phyloP scores from a whole-genome alignment of 192 early-diverging fungal genomes.

The Coemansia sp. region DNA sequence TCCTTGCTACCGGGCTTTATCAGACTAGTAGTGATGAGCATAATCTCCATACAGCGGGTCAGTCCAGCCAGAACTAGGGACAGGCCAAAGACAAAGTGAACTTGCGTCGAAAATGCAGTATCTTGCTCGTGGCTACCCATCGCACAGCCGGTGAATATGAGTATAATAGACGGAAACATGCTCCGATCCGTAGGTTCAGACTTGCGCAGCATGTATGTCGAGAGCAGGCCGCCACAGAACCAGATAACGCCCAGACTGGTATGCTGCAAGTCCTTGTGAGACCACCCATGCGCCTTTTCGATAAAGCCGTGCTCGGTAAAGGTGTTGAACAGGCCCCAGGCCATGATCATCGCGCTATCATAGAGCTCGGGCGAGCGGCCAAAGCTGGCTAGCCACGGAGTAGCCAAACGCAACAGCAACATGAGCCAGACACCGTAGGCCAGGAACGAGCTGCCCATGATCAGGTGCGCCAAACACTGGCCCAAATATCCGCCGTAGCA shows the following conservation, averaged over 20 bases:
- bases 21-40: conserved; percentile 41
- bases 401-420: conserved; percentile 60
- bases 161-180: conserved; percentile 64
- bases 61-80: conserved; percentile 62
- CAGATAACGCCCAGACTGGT: conserved; percentile 71
- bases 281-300: conserved; percentile 59
- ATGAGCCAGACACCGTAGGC: conserved; percentile 67
- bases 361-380: conserved; percentile 70
- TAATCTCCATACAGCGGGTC: conserved; percentile 62
- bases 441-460: conserved; percentile 74
- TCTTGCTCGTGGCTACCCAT: conserved; percentile 66
- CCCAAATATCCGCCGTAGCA: conserved; percentile 66
- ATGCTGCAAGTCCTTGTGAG: conserved; percentile 69
- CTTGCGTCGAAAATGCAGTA: conserved; percentile 59
- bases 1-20: conserved; percentile 26
- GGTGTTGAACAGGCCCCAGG: conserved; percentile 71
- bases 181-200: conserved; percentile 51
- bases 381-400: conserved; percentile 59
- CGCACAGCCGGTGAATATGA: conserved; percentile 64
- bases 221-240: conserved; percentile 65
- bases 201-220: conserved; percentile 57
- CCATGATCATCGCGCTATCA: conserved; percentile 67
- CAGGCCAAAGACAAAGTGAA: conserved; percentile 70
- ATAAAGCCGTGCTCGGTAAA: conserved; percentile 71
- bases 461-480: conserved; percentile 72